Percentiles rank a stretch among this genome's conserved stretches.
phyloP scores from a whole-genome alignment of 2,329 filamentous ascomycete genomes.

The Dactylellina sp. region DNA sequence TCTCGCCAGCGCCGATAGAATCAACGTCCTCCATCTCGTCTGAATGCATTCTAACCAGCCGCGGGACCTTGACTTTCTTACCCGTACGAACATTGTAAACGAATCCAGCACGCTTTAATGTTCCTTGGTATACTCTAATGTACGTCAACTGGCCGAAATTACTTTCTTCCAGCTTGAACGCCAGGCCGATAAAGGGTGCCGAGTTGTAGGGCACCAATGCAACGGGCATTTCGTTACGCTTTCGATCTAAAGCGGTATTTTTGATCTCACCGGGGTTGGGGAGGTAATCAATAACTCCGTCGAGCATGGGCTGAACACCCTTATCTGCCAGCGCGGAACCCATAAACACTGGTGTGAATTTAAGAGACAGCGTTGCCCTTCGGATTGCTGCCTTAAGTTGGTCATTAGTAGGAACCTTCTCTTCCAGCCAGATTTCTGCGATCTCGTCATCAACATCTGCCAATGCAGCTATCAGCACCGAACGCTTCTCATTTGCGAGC shows the following conservation, averaged over 20 bases:
- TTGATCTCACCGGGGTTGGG: constrained; percentile 90
- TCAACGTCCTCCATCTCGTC: constrained; percentile 98
- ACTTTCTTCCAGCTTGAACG: constrained; percentile 99
- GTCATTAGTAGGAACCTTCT: constrained; percentile 78
- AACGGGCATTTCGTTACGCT: constrained; percentile 80
- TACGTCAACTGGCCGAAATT: constrained; percentile 99
- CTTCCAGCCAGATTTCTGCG: constrained; percentile 91
- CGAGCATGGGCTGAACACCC: constrained; percentile 94
- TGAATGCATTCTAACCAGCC: constrained; percentile 99
- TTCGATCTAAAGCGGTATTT: constrained; percentile 88
- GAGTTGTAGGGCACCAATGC: constrained; percentile 93
- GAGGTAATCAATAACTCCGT: constrained; percentile 94
- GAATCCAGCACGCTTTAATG: constrained; percentile 85
- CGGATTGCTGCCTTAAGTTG: constrained; percentile 95
- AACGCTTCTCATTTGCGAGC: constrained; percentile 83
- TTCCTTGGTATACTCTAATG: constrained; percentile 96
- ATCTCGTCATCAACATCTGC: constrained; percentile 99
- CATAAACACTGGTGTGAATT: constrained; percentile 96
- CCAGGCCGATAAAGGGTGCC: constrained; percentile 91
- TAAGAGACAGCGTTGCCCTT: constrained; percentile 84
- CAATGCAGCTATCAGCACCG: constrained; percentile 89
- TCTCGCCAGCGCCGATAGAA: constrained; percentile 95
- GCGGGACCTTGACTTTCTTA: constrained; percentile 95
- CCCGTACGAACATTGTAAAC: constrained; percentile 93
- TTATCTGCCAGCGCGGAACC: constrained; percentile 95